Conservation (phyloP, 2,329 filamentous ascomycete genomes). For the Sporothrix dimorphospora region DNA sequence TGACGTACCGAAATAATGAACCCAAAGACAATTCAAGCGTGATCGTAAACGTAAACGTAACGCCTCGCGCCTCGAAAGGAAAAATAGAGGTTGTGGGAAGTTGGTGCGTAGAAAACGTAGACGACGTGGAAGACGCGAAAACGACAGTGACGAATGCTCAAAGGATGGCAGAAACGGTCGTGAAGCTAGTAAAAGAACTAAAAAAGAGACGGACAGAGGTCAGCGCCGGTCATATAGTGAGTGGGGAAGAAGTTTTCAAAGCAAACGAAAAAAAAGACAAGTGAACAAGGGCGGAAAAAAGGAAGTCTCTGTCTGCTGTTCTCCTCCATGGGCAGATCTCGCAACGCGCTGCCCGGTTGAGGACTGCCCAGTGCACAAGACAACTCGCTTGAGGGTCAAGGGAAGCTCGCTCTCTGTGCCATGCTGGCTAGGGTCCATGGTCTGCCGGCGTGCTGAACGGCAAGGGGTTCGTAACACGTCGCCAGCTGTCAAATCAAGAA, state of each 20-base stretch:
- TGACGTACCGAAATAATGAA: slow-evolving; percentile 23
- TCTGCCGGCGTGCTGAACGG: not conserved
- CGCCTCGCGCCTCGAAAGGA: slow-evolving; percentile 27
- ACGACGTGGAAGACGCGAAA: slow-evolving; percentile 19
- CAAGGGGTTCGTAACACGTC: not conserved
- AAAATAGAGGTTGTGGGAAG: slow-evolving; percentile 14
- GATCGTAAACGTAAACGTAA: slow-evolving; percentile 26
- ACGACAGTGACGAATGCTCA: slow-evolving; percentile 25
- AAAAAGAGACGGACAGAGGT: not conserved
- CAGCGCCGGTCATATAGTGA: not conserved
- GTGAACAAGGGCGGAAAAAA: not conserved
- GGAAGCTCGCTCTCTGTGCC: not conserved
- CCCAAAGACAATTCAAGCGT: slow-evolving; percentile 24
- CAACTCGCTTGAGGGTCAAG: slow-evolving; percentile 9
- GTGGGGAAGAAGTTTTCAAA: not conserved
- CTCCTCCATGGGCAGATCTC: not conserved
- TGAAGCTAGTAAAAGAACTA: slow-evolving; percentile 20
- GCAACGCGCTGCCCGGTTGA: not conserved
- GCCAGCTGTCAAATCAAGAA: not conserved
- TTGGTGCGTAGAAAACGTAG: slow-evolving; percentile 19
- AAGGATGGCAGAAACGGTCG: slow-evolving; percentile 19
- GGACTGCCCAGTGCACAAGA: not conserved
- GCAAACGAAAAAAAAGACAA: slow-evolving; percentile 13
- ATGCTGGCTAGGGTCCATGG: not conserved
- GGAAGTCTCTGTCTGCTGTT: not conserved